Evolutionary conservation across 768 basidiomycete species (phyloP), one percentile per base, ranked within the genome.

Genomic region (Kwoniella newhampshirensis): DNA sequence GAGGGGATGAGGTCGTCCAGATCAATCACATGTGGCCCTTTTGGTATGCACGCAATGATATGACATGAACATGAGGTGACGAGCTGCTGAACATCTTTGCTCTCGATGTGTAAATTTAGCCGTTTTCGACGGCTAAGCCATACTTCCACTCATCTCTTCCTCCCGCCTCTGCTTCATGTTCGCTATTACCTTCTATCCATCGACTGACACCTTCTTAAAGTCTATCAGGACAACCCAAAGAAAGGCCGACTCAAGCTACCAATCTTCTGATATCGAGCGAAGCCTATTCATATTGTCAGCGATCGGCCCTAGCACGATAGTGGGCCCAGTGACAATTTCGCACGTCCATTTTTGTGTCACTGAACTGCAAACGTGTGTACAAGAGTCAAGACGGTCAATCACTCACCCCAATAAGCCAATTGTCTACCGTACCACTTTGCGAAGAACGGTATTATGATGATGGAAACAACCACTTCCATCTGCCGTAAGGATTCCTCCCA

Each of bases 401-500:
- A 81, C 86, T 75, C 66, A 93, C 91, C 84, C 84, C 87, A 88
- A 70, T 90, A 82, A 65, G 87, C 88, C 82, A 87, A 91, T 73
- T 83, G 83, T 69, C 92, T 81, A 27, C 92, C 92, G 32, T 92
- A 72, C 83, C 85, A 94, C 74, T 89, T 92, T 51, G 92, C 92
- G 57, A 91, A 74, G 78, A 85, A 87, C 1, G 92, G 92, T 56
- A 96, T 79, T 43, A 93, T 79, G 23, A 93, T 86, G 54, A 90
- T 80, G 35, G 87, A 83, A 50, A 89, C 77, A 18, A 94, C 82
- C 72, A 90, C 83, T 71, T 88, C 86, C 42, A 96, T 81, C 74
- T 96, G 91, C 59, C 85, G 78, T 47, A 94, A 70, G 68, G 87
- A 89, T 76, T 96, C 92, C 68, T 91, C 87, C 92, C 92, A 94